phyloP scores from a whole-genome alignment of 2,329 filamentous ascomycete species.

The Tothia fuscella region DNA sequence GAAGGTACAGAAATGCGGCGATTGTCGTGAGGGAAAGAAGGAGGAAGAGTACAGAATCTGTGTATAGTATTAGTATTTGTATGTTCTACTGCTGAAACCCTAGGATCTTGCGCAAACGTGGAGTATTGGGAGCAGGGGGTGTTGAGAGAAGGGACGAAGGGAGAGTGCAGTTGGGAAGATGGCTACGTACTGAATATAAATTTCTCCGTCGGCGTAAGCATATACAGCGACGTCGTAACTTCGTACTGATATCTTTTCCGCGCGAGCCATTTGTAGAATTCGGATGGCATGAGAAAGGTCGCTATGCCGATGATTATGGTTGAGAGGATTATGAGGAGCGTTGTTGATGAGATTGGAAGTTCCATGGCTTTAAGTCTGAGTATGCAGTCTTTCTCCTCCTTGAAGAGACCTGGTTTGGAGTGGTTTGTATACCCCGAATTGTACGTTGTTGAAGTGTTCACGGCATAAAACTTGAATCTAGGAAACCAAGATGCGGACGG shows the following conservation, averaged over 20 bases:
- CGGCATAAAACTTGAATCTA: too few species aligned
- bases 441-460: too few species aligned
- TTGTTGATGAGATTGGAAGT: constrained; percentile 24
- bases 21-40: constrained; percentile 77
- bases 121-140: constrained; percentile 5
- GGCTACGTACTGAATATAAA: constrained; percentile 73
- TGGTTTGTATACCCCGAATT: too few species aligned
- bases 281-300: constrained; percentile 34
- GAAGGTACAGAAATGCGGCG: constrained; percentile 83
- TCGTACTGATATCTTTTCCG: constrained; percentile 98
- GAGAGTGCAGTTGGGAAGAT: constrained; percentile 1
- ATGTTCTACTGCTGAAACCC: background rate
- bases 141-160: constrained; percentile 12
- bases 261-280: constrained; percentile 71
- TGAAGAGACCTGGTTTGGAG: too few species aligned
- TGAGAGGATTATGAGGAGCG: constrained; percentile 21
- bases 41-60: constrained; percentile 86
- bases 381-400: constrained; percentile 16
- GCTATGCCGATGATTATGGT: background rate
- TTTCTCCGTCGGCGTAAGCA: constrained; percentile 92
- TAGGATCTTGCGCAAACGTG: background rate
- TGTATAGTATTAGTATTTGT: background rate
- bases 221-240: constrained; percentile 92
- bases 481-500: too few species aligned
- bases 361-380: constrained; percentile 24